phyloP scores from a whole-genome alignment of 2,329 filamentous ascomycete species.

The Metarhizium brunneum region DNA sequence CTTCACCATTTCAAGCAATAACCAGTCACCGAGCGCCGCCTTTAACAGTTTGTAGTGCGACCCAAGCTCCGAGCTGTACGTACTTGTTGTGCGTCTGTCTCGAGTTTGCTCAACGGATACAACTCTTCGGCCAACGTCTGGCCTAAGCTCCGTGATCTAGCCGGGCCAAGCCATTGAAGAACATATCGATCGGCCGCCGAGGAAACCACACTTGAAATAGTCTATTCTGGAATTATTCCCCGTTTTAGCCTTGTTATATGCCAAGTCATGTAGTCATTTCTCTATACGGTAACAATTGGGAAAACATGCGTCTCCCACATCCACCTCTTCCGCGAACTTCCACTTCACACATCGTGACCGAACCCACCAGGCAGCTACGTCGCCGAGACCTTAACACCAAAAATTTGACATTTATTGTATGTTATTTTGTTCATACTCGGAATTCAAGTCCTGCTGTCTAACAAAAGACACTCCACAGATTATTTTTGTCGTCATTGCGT shows the following conservation, averaged over 20 bases:
- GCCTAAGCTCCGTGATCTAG: not conserved
- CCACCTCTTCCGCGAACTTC: not conserved
- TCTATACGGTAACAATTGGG: not conserved
- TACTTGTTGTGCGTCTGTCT: not conserved
- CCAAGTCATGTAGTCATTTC: not conserved
- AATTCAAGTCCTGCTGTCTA: not conserved
- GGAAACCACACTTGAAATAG: not conserved
- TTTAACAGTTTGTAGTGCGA: not conserved
- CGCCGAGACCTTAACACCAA: slow-evolving; percentile 4
- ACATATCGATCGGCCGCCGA: not conserved
- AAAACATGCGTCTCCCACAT: not conserved
- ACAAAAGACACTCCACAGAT: not conserved
- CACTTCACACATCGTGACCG: not conserved
- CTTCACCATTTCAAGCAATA: not conserved
- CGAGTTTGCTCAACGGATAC: not conserved
- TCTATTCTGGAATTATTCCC: not conserved
- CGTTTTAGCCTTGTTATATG: not conserved
- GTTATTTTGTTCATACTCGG: not conserved
- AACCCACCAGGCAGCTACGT: not conserved
- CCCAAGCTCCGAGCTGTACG: not conserved
- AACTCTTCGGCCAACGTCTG: not conserved
- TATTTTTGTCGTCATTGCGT: not conserved
- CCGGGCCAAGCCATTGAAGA: not conserved
- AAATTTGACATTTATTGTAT: slow-evolving; percentile 9
- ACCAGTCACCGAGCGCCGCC: not conserved